Evolutionary conservation across 2,329 filamentous ascomycete species (phyloP).

Genomic region (Aspergillus carbonarius): DNA sequence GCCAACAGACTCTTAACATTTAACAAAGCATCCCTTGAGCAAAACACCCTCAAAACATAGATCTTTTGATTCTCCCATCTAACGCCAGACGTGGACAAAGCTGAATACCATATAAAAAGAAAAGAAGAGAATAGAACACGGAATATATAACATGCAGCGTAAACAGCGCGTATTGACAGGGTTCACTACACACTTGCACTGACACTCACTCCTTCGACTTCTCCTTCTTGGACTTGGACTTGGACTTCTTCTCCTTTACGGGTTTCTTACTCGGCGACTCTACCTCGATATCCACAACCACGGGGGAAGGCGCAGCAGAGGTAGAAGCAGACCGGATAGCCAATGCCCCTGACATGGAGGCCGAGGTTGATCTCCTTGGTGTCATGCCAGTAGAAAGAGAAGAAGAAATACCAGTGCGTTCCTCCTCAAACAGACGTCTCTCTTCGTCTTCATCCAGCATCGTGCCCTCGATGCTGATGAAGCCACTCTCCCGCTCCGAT

Average conservation of each 20-base stretch:
- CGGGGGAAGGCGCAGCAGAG: not conserved
- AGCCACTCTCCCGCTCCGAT: constrained; percentile 69
- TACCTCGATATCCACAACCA: not conserved
- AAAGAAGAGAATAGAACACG: not conserved
- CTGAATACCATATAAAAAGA: constrained; percentile 7
- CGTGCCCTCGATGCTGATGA: constrained; percentile 84
- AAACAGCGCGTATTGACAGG: too few relatives aligned
- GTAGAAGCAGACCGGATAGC: constrained; percentile 21
- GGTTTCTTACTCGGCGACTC: constrained; percentile 8
- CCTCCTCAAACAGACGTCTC: constrained; percentile 56
- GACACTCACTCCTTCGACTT: constrained; percentile 18
- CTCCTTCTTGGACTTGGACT: constrained; percentile 22
- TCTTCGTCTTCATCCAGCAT: constrained; percentile 72
- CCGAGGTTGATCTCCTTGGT: not conserved
- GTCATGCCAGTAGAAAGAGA: not conserved
- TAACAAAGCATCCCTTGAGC: too few relatives aligned
- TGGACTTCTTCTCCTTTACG: constrained; percentile 21
- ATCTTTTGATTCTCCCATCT: constrained; percentile 21
- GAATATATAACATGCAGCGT: constrained; percentile 16
- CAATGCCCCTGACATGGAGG: constrained; percentile 24
- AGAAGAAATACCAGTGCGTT: constrained; percentile 37
- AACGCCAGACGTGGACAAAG: constrained; percentile 22
- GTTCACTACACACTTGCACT: too few relatives aligned
- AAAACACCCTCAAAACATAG: not conserved
- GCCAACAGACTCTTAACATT: too few relatives aligned